Evolutionary conservation across 306 rosid species (phyloP).

Genomic region (Cucumis cinereus): DNA sequence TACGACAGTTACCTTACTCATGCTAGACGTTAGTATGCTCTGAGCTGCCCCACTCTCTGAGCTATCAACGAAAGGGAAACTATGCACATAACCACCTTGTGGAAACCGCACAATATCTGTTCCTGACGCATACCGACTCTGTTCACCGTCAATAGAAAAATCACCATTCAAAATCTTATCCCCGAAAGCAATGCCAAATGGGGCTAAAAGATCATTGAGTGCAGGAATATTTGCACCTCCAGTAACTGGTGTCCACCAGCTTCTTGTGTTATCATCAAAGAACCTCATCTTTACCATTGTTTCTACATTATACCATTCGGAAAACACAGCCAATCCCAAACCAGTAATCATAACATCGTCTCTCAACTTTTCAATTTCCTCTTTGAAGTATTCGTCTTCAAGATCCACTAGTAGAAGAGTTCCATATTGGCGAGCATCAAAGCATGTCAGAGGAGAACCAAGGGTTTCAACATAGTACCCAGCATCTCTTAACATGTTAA

Average conservation of each 20-base stretch:
- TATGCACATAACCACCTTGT: conserved; percentile 66
- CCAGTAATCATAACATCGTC: conserved; percentile 82
- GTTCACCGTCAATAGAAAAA: conserved; percentile 84
- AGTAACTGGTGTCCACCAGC: conserved; percentile 99
- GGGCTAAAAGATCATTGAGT: conserved; percentile 78
- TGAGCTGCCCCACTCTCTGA: conserved; percentile 98
- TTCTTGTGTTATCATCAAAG: conserved; percentile 89
- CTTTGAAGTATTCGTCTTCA: conserved; percentile 84
- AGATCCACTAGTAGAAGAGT: conserved; percentile 92
- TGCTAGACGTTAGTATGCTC: conserved; percentile 61
- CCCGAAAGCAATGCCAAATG: conserved; percentile 94
- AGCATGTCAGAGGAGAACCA: conserved; percentile 92
- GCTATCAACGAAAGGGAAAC: conserved; percentile 82
- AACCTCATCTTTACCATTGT: conserved; percentile 97
- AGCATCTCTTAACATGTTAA: conserved; percentile 83
- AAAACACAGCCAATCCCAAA: conserved; percentile 77
- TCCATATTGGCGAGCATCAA: conserved; percentile 84
- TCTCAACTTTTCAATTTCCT: conserved; percentile 89
- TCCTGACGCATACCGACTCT: conserved; percentile 93
- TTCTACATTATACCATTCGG: conserved; percentile 96
- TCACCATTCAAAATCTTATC: conserved; percentile 89
- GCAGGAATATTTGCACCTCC: conserved; percentile 97
- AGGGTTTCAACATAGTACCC: conserved; percentile 85
- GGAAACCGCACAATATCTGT: conserved; percentile 93
- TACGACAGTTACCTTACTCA: conserved; percentile 39